Evolutionary conservation across 139 green algal genomes (phyloP), one percentile per base, ranked within the genome.

Genomic region (Coccomyxa sp.): DNA sequence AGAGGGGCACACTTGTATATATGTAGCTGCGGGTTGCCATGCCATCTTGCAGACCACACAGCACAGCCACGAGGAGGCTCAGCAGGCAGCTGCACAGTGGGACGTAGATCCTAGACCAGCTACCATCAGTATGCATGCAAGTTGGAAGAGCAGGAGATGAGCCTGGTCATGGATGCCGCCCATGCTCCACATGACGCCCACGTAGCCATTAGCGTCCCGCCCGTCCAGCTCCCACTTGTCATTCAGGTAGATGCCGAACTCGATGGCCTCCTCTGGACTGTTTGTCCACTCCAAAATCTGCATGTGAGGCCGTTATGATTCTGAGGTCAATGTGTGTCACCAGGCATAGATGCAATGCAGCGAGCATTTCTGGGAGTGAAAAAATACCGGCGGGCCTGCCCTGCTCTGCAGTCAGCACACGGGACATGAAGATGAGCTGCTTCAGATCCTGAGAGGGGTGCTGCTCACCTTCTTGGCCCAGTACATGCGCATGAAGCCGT

Each of bases 401-500:
- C n/a, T n/a, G n/a, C n/a, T n/a, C n/a, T n/a, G n/a, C n/a, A 79
- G 54, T 68, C 54, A 68, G 9, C 75, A 78, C n/a, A n/a, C n/a
- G n/a, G n/a, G n/a, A n/a, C n/a, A n/a, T n/a, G n/a, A n/a, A n/a
- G n/a, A n/a, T n/a, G n/a, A n/a, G n/a, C n/a, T n/a, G n/a, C n/a
- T n/a, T n/a, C n/a, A n/a, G n/a, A n/a, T n/a, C n/a, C 14, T 58
- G 44, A 29, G 44, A 12, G 44, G 44, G 44, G 44, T 58, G 44
- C 44, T 58, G 64, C 27, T 8, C 39, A 79, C 78, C 89, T 98
- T 98, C 85, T 98, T 98, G 55, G 92, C 92, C 95, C 95, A 98
- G 87, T 98, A 99, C 95, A 99, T 99, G 55, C 92, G 89, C 92
- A 98, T 96, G 89, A 97, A 99, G 79, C 95, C 95, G 85, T 98